Conservation (phyloP, 208 protist genomes). For the Crithidia thermophila region DNA sequence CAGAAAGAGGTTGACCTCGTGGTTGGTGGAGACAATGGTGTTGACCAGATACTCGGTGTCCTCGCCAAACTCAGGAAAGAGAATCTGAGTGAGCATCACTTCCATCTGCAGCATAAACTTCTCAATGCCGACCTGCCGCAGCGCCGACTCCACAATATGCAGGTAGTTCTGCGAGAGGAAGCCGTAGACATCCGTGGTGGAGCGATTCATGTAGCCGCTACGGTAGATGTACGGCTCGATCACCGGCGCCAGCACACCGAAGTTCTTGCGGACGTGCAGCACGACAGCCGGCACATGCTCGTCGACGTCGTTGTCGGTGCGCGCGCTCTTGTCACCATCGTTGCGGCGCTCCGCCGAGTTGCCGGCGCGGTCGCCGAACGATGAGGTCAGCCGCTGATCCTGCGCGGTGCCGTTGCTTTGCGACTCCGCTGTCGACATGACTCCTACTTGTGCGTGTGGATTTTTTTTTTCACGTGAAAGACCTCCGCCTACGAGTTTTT, state of each 20-base stretch:
- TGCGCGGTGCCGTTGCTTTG: slow-evolving; percentile 12
- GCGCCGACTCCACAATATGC: slow-evolving; percentile 31
- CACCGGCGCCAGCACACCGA: slow-evolving; percentile 50
- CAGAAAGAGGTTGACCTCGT: slow-evolving; percentile 46
- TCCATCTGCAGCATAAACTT: slow-evolving; percentile 44
- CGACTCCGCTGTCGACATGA: slow-evolving; percentile 19
- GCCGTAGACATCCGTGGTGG: slow-evolving; percentile 55
- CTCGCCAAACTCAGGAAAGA: slow-evolving; percentile 34
- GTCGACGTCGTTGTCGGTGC: slow-evolving; percentile 10
- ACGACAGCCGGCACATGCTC: slow-evolving; percentile 45
- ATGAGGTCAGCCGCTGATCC: slow-evolving; percentile 21
- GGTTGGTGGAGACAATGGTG: slow-evolving; percentile 34
- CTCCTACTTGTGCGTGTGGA: too few relatives aligned
- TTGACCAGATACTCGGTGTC: slow-evolving; percentile 40
- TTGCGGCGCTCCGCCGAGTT: not conserved
- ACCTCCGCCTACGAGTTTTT: too few relatives aligned
- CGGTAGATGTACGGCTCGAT: slow-evolving; percentile 68
- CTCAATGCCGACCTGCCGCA: slow-evolving; percentile 31
- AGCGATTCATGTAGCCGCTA: slow-evolving; percentile 47
- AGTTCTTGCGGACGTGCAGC: slow-evolving; percentile 62
- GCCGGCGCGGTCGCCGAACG: slow-evolving; percentile 1
- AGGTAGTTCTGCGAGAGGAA: slow-evolving; percentile 35
- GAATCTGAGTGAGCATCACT: slow-evolving; percentile 40
- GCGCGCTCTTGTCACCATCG: not conserved
- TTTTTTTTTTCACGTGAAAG: too few relatives aligned